These are phyloP conservation scores for Atalantia buxifolia DNA, from an alignment of 345 rosid genomes.

Conservation along the genomic window DNA sequence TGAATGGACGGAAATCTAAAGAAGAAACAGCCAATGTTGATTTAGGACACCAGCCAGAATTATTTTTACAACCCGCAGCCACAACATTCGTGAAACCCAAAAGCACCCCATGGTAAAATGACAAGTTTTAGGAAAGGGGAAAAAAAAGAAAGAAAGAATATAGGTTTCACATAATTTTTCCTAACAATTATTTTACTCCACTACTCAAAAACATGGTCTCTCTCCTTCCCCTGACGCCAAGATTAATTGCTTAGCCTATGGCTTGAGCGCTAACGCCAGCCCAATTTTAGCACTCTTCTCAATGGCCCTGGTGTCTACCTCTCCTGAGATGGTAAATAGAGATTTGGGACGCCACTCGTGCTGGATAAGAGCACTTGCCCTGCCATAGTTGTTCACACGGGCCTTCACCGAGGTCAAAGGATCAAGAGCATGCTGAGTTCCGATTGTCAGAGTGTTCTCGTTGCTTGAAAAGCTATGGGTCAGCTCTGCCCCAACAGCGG, in stretches of 20 bases:
- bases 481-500: constrained; percentile 97
- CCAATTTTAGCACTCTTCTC: constrained; percentile 96
- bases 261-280: constrained; percentile 83
- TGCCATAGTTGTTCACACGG: constrained; percentile 81
- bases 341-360: constrained; percentile 96
- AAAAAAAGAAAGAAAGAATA: not conserved
- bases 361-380: constrained; percentile 86
- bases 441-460: constrained; percentile 74
- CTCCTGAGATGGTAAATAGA: constrained; percentile 81
- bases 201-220: constrained; percentile 5
- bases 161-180: constrained; percentile 8
- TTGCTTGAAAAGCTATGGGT: constrained; percentile 76
- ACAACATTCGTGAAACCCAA: constrained; percentile 24
- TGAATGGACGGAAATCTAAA: not conserved
- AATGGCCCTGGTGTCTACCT: constrained; percentile 83
- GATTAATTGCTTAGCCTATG: constrained; percentile 27
- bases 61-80: constrained; percentile 44
- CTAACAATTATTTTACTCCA: constrained; percentile 33
- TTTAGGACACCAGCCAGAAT: constrained; percentile 26
- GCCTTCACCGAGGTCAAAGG: constrained; percentile 90
- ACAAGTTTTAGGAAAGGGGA: not conserved
- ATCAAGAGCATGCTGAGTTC: constrained; percentile 86
- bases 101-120: not conserved
- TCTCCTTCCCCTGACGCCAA: constrained; percentile 7
- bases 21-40: constrained; percentile 10